Percentiles rank a stretch among this genome's conserved stretches.
phyloP scores from a whole-genome alignment of 2,329 filamentous ascomycete genomes.

The Fusarium liriodendri region DNA sequence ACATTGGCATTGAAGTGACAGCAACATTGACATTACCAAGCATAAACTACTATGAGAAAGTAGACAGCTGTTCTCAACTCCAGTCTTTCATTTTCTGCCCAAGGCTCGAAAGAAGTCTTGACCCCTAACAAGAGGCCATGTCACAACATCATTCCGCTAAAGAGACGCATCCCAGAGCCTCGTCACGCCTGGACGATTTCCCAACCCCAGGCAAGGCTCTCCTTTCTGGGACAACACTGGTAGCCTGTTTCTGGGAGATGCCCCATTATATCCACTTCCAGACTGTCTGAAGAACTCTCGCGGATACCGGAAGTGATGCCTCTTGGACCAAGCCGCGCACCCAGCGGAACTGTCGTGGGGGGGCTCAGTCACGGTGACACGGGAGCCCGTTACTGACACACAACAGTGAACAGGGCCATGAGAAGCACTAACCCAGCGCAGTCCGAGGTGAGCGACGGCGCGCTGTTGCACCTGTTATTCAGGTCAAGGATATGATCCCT shows the following conservation, averaged over 20 bases:
- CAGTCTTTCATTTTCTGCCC: not conserved
- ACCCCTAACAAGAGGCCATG: conserved; percentile 13
- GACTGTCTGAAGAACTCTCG: conserved; percentile 8
- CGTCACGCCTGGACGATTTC: conserved; percentile 3
- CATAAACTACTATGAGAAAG: conserved; percentile 4
- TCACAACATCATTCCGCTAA: conserved; percentile 22
- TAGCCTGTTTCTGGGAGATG: not conserved
- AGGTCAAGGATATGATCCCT: conserved; percentile 17
- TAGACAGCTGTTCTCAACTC: not conserved
- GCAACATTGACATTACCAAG: conserved; percentile 7
- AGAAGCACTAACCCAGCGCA: conserved; percentile 1
- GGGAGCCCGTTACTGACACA: not conserved
- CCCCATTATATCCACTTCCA: conserved; percentile 9
- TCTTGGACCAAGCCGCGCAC: not conserved
- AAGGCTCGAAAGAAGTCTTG: conserved; percentile 27
- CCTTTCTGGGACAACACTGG: not conserved
- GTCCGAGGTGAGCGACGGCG: not conserved
- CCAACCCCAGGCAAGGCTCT: not conserved
- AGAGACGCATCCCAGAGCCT: conserved; percentile 27
- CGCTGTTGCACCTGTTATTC: not conserved
- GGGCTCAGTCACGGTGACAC: not conserved
- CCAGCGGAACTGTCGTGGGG: conserved; percentile 1
- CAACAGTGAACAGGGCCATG: not conserved
- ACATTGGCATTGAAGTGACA: not conserved
- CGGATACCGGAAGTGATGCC: conserved; percentile 7